phyloP scores from a whole-genome alignment of 768 basidiomycete species.

The Boletellus sp. region DNA sequence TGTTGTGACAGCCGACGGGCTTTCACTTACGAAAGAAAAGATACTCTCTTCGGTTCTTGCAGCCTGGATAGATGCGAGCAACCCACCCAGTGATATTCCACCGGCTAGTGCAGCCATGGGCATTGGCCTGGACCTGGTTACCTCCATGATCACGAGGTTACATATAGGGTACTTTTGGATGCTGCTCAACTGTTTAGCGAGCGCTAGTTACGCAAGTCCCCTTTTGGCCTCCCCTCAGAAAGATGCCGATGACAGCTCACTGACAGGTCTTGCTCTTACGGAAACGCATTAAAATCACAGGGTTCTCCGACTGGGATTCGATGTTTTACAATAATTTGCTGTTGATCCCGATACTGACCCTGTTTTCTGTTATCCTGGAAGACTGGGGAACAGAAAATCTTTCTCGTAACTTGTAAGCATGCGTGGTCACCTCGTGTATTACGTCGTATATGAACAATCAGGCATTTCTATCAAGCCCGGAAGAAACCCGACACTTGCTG shows the following conservation, averaged over 20 bases:
- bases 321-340: constrained; percentile 99
- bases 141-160: constrained; percentile 44
- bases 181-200: constrained; percentile 85
- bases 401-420: constrained; percentile 81
- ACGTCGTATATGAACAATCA: not conserved
- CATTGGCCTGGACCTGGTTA: constrained; percentile 35
- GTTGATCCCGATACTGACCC: constrained; percentile 83
- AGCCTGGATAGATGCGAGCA: constrained; percentile 84
- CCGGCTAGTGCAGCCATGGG: constrained; percentile 26
- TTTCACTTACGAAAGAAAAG: constrained; percentile 35
- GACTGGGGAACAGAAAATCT: constrained; percentile 85
- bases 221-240: not conserved
- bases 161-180: constrained; percentile 97
- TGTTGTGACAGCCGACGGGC: not conserved
- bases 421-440: not conserved
- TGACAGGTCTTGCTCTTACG: constrained; percentile 89
- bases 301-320: constrained; percentile 97
- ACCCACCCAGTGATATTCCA: constrained; percentile 28
- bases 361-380: constrained; percentile 82
- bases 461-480: constrained; percentile 54
- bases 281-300: constrained; percentile 90
- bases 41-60: constrained; percentile 92
- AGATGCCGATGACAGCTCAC: not conserved
- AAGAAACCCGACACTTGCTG: constrained; percentile 71
- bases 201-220: constrained; percentile 79